These are phyloP conservation scores for Nicotiana benthamiana DNA, from an alignment of 257 asterid species.

Conservation along the genomic window DNA sequence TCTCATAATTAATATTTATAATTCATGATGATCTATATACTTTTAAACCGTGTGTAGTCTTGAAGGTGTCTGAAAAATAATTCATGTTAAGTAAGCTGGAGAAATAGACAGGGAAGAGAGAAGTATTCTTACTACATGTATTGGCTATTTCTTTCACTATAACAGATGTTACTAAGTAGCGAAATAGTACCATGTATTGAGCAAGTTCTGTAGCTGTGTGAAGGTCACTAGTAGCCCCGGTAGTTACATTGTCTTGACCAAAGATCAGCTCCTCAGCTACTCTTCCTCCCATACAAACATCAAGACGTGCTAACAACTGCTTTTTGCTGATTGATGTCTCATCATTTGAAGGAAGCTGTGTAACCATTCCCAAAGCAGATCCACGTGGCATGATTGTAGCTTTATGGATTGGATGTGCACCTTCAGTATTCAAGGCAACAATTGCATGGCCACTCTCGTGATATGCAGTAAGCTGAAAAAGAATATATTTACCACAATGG, in stretches of 20 bases:
- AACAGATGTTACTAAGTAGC: neutral
- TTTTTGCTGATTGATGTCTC: slow-evolving; percentile 93
- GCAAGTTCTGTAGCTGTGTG: slow-evolving; percentile 88
- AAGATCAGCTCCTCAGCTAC: slow-evolving; percentile 95
- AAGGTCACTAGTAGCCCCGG: slow-evolving; percentile 94
- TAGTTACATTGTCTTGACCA: slow-evolving; percentile 81
- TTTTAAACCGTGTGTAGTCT: neutral
- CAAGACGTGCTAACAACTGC: slow-evolving; percentile 93
- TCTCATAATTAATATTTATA: neutral
- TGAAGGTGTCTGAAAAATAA: neutral
- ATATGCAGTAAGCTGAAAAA: slow-evolving; percentile 84
- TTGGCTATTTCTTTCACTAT: neutral
- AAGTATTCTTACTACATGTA: neutral
- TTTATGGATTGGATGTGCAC: slow-evolving; percentile 96
- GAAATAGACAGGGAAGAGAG: neutral
- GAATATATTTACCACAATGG: neutral
- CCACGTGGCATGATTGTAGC: slow-evolving; percentile 97
- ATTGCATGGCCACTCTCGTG: slow-evolving; percentile 98
- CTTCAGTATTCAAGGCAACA: slow-evolving; percentile 89
- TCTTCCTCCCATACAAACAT: slow-evolving; percentile 99
- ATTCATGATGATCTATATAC: neutral
- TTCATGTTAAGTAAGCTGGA: neutral
- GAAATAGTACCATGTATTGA: slow-evolving; percentile 61
- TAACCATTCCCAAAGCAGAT: slow-evolving; percentile 94
- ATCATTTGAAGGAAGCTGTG: slow-evolving; percentile 89